These are phyloP conservation scores for Coccinonectria pachysandricola DNA, from an alignment of 2,329 filamentous ascomycete species.

Conservation along the genomic window DNA sequence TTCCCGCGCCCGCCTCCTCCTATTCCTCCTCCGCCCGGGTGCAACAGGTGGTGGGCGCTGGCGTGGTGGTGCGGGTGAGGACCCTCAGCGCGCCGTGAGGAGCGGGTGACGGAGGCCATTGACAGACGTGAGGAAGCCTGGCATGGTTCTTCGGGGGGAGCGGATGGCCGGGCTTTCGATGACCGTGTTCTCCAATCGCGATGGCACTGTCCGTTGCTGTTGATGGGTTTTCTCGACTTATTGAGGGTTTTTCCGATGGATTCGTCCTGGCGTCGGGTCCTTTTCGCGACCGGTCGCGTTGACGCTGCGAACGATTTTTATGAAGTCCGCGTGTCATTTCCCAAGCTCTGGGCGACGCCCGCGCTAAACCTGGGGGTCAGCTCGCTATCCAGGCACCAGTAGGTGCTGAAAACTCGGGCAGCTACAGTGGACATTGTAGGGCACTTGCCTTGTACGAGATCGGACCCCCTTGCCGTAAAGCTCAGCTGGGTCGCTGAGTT, in stretches of 20 bases:
- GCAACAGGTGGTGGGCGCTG: constrained; percentile 14
- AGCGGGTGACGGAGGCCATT: constrained; percentile 44
- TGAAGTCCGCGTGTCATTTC: too few species aligned
- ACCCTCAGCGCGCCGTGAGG: constrained; percentile 39
- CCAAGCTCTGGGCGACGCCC: too few species aligned
- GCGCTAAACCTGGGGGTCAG: too few species aligned
- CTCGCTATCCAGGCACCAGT: too few species aligned
- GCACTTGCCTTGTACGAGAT: too few species aligned
- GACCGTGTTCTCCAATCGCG: constrained; percentile 16
- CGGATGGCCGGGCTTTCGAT: constrained; percentile 11
- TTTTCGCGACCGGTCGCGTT: constrained; percentile 15
- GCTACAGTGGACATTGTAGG: too few species aligned
- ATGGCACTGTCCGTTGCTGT: constrained; percentile 17
- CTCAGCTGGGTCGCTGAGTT: too few species aligned
- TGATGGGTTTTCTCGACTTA: constrained; percentile 6
- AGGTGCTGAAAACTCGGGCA: too few species aligned
- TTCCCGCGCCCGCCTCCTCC: constrained; percentile 26
- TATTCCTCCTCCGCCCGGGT: constrained; percentile 20
- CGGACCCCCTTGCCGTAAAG: too few species aligned
- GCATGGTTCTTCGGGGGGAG: constrained; percentile 26
- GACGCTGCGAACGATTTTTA: too few species aligned
- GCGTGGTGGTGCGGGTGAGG: constrained; percentile 27
- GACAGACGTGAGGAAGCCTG: constrained; percentile 24
- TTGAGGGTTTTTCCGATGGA: constrained; percentile 15
- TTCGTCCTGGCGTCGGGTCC: constrained; percentile 11